phyloP scores from a whole-genome alignment of 176 grass and related monocot species.

The Carex cristatella region DNA sequence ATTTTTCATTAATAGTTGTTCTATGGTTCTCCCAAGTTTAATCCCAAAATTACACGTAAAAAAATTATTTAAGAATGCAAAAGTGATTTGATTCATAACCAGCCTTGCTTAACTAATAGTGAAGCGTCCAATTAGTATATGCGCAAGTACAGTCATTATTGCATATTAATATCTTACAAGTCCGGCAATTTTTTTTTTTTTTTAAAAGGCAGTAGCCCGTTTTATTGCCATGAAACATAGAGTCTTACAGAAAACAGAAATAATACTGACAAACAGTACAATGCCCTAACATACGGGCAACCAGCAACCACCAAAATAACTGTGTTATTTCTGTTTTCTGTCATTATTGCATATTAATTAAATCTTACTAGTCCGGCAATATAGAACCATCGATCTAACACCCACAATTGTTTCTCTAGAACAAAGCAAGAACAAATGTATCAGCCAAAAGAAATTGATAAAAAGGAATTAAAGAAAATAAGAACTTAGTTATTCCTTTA shows the following conservation, averaged over 20 bases:
- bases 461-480: neutral
- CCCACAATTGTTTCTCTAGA: neutral
- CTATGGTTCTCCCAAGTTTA: too few species aligned
- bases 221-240: too few species aligned
- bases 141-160: neutral
- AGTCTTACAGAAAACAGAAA: too few species aligned
- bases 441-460: neutral
- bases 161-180: conserved; percentile 13
- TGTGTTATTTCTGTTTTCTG: too few species aligned
- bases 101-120: neutral
- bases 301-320: too few species aligned
- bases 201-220: too few species aligned
- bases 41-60: neutral
- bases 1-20: too few species aligned
- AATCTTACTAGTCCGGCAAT: too few species aligned
- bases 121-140: conserved; percentile 15
- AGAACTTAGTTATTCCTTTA: neutral
- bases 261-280: too few species aligned
- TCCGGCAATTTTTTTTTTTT: too few species aligned
- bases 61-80: neutral
- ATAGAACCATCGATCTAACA: neutral
- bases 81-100: neutral
- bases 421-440: neutral
- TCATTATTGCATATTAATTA: too few species aligned
- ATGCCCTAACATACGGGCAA: too few species aligned